phyloP scores from a whole-genome alignment of 1,284 basidiomycete species.

The Malassezia nana region DNA sequence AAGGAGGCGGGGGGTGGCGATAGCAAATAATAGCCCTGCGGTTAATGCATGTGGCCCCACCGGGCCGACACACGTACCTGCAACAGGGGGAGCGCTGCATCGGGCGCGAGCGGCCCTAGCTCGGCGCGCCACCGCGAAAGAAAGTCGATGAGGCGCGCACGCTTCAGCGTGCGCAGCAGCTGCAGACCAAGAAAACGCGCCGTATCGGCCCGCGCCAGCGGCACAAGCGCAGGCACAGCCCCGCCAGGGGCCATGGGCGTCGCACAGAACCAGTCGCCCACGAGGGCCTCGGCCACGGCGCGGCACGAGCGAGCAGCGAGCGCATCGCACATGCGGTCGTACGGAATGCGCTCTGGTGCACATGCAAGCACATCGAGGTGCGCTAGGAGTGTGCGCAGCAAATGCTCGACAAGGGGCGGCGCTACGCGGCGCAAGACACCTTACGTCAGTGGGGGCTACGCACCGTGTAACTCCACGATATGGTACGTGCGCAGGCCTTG shows the following conservation, averaged over 20 bases:
- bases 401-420: conserved; percentile 18
- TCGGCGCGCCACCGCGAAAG: conserved; percentile 14
- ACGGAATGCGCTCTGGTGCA: conserved; percentile 25
- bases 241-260: not conserved
- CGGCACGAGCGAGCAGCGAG: conserved; percentile 14
- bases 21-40: conserved; percentile 25
- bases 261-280: conserved; percentile 34
- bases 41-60: no score
- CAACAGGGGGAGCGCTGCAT: conserved; percentile 7
- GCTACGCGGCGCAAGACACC: conserved; percentile 30
- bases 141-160: conserved; percentile 20
- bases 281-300: conserved; percentile 25
- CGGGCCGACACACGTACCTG: not conserved
- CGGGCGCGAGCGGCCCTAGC: conserved; percentile 1
- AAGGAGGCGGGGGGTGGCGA: conserved; percentile 22
- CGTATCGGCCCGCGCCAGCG: conserved; percentile 22
- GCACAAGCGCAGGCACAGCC: conserved; percentile 10
- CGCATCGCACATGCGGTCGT: conserved; percentile 21
- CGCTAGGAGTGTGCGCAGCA: conserved; percentile 26
- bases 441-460: conserved; percentile 5
- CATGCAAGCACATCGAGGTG: conserved; percentile 35
- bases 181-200: conserved; percentile 27
- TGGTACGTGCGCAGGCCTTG: conserved; percentile 24
- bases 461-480: conserved; percentile 33
- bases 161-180: conserved; percentile 15